These are phyloP conservation scores for Dentipellis fragilis DNA, from an alignment of 768 basidiomycete genomes.

Conservation along the genomic window DNA sequence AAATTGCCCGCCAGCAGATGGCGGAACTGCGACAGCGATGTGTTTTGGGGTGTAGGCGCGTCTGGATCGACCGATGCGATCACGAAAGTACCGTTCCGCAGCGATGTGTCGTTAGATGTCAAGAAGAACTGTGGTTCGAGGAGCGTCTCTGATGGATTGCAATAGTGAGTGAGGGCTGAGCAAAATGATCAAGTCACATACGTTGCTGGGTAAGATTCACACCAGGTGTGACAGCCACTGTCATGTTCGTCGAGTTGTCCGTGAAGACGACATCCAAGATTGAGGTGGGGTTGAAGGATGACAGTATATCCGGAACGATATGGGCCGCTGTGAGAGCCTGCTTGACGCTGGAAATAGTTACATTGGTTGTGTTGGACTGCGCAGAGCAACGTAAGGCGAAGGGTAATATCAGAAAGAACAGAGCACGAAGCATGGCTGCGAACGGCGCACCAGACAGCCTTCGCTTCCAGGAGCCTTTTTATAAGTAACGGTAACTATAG, in stretches of 20 bases:
- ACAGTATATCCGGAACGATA: conserved; percentile 3
- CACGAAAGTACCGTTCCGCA: conserved; percentile 16
- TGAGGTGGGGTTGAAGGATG: neutral
- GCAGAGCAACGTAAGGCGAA: neutral
- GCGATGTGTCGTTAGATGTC: conserved; percentile 1
- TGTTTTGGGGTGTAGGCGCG: conserved; percentile 22
- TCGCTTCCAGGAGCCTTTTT: neutral
- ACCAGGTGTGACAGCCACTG: neutral
- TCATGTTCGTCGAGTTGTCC: neutral
- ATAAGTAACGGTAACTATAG: neutral
- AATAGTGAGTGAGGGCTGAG: no score
- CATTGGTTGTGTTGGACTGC: neutral
- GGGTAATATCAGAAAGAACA: neutral
- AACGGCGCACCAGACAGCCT: neutral
- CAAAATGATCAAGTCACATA: neutral
- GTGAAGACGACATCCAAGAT: neutral
- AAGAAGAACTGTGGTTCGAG: conserved; percentile 12
- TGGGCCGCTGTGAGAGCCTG: neutral
- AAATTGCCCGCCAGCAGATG: conserved; percentile 22
- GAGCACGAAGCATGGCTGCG: neutral
- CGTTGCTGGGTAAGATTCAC: conserved; percentile 6
- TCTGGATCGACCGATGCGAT: conserved; percentile 25
- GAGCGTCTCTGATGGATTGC: neutral
- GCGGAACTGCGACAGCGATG: conserved; percentile 19
- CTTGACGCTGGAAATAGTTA: neutral